Percentiles rank a stretch among this genome's conserved stretches.
Evolutionary conservation across 2,329 filamentous ascomycete genomes (phyloP).

Genomic region (Elsinoe ampelina): DNA sequence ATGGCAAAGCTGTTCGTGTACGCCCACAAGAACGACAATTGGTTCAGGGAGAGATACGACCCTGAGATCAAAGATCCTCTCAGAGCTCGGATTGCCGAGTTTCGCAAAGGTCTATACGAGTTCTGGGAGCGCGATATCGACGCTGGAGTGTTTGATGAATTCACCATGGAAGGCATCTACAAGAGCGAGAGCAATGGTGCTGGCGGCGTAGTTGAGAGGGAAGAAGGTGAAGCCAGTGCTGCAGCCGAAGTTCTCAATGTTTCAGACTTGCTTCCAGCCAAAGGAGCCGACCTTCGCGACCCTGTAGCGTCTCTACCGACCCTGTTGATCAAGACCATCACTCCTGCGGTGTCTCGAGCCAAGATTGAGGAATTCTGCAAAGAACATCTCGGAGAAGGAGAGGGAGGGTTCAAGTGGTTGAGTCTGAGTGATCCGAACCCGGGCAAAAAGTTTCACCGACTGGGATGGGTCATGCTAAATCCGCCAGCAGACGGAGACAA

Average conservation of each 20-base stretch:
- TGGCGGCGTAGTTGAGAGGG: slow-evolving; percentile 80
- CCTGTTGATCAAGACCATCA: slow-evolving; percentile 93
- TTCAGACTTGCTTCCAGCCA: slow-evolving; percentile 75
- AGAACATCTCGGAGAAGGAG: slow-evolving; percentile 81
- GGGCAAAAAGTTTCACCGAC: slow-evolving; percentile 91
- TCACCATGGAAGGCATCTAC: slow-evolving; percentile 85
- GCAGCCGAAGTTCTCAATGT: slow-evolving; percentile 89
- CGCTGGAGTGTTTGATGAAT: slow-evolving; percentile 80
- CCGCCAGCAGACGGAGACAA: slow-evolving; percentile 59
- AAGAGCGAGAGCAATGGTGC: slow-evolving; percentile 86
- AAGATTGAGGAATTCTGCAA: slow-evolving; percentile 93
- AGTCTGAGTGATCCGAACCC: slow-evolving; percentile 96
- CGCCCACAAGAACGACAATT: slow-evolving; percentile 90
- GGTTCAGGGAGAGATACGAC: slow-evolving; percentile 94
- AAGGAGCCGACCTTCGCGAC: slow-evolving; percentile 78
- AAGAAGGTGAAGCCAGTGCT: slow-evolving; percentile 87
- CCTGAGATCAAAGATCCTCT: slow-evolving; percentile 70
- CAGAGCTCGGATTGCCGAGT: slow-evolving; percentile 66
- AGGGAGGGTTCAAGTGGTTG: slow-evolving; percentile 90
- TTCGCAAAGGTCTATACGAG: slow-evolving; percentile 65
- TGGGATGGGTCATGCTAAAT: slow-evolving; percentile 96
- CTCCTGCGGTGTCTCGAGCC: slow-evolving; percentile 84
- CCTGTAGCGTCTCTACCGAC: slow-evolving; percentile 84
- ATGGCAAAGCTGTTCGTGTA: slow-evolving; percentile 87
- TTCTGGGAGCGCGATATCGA: slow-evolving; percentile 88